These are phyloP conservation scores for Microbotryum violaceum DNA, from an alignment of 1,284 basidiomycete genomes.

Conservation along the genomic window DNA sequence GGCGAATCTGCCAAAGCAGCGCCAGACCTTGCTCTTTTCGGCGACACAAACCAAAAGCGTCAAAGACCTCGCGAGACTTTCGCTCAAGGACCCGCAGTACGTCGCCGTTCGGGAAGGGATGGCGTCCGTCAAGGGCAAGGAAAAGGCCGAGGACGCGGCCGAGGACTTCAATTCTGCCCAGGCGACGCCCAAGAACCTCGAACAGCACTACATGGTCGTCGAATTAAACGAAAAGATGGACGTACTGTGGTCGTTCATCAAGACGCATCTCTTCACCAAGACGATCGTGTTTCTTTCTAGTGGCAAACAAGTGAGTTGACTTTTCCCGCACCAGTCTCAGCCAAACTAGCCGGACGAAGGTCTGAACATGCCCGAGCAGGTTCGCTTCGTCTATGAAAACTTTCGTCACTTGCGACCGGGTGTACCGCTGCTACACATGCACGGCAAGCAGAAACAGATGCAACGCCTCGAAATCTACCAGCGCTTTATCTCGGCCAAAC, in stretches of 20 bases:
- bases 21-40: constrained; percentile 92
- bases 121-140: constrained; percentile 47
- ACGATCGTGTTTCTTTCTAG: constrained; percentile 89
- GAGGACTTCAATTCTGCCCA: constrained; percentile 44
- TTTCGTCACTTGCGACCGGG: constrained; percentile 95
- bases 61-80: constrained; percentile 78
- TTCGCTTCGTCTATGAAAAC: constrained; percentile 92
- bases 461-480: constrained; percentile 74
- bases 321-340: not conserved
- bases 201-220: constrained; percentile 84
- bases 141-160: constrained; percentile 19
- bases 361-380: constrained; percentile 40
- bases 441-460: constrained; percentile 95
- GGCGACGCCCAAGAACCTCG: constrained; percentile 59
- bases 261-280: constrained; percentile 86
- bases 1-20: constrained; percentile 57
- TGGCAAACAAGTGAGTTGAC: constrained; percentile 65
- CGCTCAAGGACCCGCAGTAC: constrained; percentile 72
- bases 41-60: constrained; percentile 93
- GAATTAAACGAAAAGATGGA: constrained; percentile 82
- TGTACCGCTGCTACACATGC: constrained; percentile 78
- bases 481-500: constrained; percentile 67
- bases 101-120: constrained; percentile 48
- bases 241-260: constrained; percentile 89
- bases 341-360: too few relatives aligned